Evolutionary conservation across 1,139 yeast species (phyloP).

Genomic region (Kluyveromyces sp.): DNA sequence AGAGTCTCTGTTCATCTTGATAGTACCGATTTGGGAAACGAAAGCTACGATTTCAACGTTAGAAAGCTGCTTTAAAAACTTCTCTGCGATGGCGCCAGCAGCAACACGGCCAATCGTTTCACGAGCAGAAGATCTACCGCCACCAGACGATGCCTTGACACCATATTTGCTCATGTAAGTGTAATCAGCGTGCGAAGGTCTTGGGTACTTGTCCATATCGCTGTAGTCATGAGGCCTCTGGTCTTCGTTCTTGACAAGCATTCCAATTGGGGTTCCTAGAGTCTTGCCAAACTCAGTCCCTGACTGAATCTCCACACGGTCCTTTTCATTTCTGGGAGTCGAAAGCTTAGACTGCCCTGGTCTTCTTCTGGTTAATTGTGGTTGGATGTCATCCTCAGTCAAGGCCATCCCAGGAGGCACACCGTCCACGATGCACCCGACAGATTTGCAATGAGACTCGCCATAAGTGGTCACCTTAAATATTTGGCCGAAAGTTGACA

Average conservation of each 20-base stretch:
- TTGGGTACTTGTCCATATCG: slow-evolving; percentile 90
- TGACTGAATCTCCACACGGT: slow-evolving; percentile 83
- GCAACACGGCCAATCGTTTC: slow-evolving; percentile 98
- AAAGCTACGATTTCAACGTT: slow-evolving; percentile 94
- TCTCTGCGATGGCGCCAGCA: slow-evolving; percentile 97
- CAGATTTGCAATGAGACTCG: slow-evolving; percentile 97
- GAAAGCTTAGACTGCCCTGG: slow-evolving; percentile 93
- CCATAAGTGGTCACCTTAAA: slow-evolving; percentile 91
- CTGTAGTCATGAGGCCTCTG: slow-evolving; percentile 95
- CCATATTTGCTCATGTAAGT: slow-evolving; percentile 90
- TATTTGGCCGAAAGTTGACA: slow-evolving; percentile 60
- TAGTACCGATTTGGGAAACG: slow-evolving; percentile 81
- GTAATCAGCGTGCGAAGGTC: slow-evolving; percentile 97
- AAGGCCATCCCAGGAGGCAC: slow-evolving; percentile 91
- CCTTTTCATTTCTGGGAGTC: slow-evolving; percentile 95
- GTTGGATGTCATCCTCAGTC: slow-evolving; percentile 84
- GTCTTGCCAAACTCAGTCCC: slow-evolving; percentile 91
- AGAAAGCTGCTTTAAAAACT: slow-evolving; percentile 66
- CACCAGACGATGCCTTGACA: slow-evolving; percentile 88
- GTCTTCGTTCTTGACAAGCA: slow-evolving; percentile 89
- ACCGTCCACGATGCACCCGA: slow-evolving; percentile 97
- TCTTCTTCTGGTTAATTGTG: slow-evolving; percentile 92
- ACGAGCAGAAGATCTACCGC: slow-evolving; percentile 95
- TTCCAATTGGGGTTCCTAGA: slow-evolving; percentile 91
- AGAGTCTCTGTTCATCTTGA: slow-evolving; percentile 70